phyloP scores from a whole-genome alignment of 116 monocot genomes.

The Iris pallida region DNA sequence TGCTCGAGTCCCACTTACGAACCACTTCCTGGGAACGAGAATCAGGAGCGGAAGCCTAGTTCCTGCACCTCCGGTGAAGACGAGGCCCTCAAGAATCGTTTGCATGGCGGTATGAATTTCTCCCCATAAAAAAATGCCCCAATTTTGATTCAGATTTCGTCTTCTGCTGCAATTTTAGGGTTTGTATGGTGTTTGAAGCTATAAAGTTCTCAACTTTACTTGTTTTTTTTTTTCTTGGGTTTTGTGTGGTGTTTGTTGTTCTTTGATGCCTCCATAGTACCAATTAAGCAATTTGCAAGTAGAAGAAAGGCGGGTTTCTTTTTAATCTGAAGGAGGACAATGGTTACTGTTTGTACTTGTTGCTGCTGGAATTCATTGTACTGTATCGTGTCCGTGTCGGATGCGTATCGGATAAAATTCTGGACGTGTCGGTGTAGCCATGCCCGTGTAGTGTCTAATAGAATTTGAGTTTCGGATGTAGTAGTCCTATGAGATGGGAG shows the following conservation, averaged over 20 bases:
- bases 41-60: conserved; percentile 1
- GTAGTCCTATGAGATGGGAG: no score
- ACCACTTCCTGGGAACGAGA: conserved; percentile 3
- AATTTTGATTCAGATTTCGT: neutral
- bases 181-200: neutral
- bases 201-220: neutral
- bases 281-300: no score
- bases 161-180: neutral
- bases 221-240: neutral
- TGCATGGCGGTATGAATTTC: conserved; percentile 39
- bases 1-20: conserved; percentile 5
- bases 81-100: conserved; percentile 23
- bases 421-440: no score
- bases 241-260: neutral
- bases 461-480: no score
- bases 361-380: no score
- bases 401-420: no score
- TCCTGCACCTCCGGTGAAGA: conserved; percentile 12
- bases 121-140: no score
- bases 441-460: no score
- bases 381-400: no score
- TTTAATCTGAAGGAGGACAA: no score
- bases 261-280: neutral
- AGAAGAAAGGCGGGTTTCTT: no score
- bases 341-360: no score